Base-by-base conservation (phyloP, 1,139 yeast genomes). In the Taphrina confusa region DNA sequence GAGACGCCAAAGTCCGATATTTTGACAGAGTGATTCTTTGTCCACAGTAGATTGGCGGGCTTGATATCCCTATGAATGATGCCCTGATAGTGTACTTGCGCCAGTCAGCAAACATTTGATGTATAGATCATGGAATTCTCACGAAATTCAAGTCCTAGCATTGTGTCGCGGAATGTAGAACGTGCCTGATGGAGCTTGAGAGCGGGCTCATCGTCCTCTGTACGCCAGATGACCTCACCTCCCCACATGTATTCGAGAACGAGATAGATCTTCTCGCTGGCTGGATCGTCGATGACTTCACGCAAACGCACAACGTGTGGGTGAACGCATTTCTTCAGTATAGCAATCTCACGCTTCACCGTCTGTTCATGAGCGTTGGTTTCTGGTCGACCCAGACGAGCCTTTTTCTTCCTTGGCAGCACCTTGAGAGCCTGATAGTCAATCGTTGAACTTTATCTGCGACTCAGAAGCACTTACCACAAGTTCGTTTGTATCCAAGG, bases 1-100 rank as follows among this genome's bases (percentile, higher is more conserved):
- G 97, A 90, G 8, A 94, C 96, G 18, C 99, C 99, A 74, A 94
- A 94, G 74, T 92, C 99, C 27, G 95, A 86, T 33, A 94, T 94
- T 72, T 92, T 92, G 30, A 92, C 97, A 3, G 80, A 78, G 60
- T 85, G 83, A 65, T 87, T 84, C 18, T 81, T 77, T 36, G 88
- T 80, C 2, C 90, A 83, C 60, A 94, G 77, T 62, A 94, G 74
- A 70, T 94, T 94, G 1, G 98, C 97, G 0, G 99, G 99, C 71
- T 94, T 94, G 63, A 94, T 92, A 73, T 94, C 99, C 63, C 99
- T 81, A 73, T 94, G 99, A 18, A 94, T 88, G 60, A 94, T 89
- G 4, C 97, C 97, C 71, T 90, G 96, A 68, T 83, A 78, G 74
- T 94, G 98, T 65, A 94, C 74, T 60, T 30, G 9, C 30, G 23